Percentiles rank a stretch among this genome's conserved stretches.
phyloP scores from a whole-genome alignment of 441 rosid species.

The Euphorbia celastroides region DNA sequence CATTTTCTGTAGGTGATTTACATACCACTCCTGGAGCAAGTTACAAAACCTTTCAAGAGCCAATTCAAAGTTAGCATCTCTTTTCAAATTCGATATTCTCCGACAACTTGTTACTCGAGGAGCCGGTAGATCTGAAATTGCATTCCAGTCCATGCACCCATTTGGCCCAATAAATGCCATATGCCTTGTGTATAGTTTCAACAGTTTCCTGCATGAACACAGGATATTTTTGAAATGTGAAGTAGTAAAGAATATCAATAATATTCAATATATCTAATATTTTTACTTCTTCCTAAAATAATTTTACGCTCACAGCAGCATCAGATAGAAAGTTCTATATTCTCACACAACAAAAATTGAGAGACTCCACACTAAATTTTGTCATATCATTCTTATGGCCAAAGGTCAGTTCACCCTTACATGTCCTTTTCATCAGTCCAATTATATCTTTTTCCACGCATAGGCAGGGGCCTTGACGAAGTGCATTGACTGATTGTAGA shows the following conservation, averaged over 20 bases:
- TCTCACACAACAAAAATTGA: not conserved
- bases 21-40: constrained; percentile 68
- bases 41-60: constrained; percentile 82
- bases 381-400: constrained; percentile 8
- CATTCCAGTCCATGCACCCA: constrained; percentile 70
- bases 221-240: constrained; percentile 21
- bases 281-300: not conserved
- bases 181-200: constrained; percentile 66
- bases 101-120: constrained; percentile 57
- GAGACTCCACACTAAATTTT: constrained; percentile 1
- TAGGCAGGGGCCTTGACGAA: constrained; percentile 42
- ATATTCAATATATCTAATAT: not conserved
- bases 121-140: constrained; percentile 70
- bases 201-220: constrained; percentile 57
- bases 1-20: constrained; percentile 51
- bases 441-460: constrained; percentile 48
- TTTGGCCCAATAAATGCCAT: constrained; percentile 83
- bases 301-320: not conserved
- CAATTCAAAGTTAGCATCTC: constrained; percentile 51
- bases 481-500: constrained; percentile 39
- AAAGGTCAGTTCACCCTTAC: constrained; percentile 32
- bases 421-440: constrained; percentile 95
- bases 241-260: constrained; percentile 7
- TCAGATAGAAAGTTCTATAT: not conserved
- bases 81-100: constrained; percentile 59